phyloP scores from a whole-genome alignment of 768 basidiomycete species.

The Rossbeevera mucosa region DNA sequence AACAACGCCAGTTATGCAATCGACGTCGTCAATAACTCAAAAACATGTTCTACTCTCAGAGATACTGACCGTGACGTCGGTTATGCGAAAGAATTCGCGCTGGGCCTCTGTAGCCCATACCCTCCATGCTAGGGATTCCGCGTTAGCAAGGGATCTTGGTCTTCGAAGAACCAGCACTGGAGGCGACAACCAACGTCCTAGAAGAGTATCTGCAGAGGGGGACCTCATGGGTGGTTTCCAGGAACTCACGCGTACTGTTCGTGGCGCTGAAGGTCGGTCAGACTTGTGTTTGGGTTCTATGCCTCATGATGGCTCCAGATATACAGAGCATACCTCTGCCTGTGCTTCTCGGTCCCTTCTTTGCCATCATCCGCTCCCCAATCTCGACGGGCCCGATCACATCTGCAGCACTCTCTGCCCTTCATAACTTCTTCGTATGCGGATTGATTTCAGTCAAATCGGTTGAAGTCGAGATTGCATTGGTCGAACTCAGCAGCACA shows the following conservation, averaged over 20 bases:
- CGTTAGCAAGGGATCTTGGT: slow-evolving; percentile 70
- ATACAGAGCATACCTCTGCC: slow-evolving; percentile 53
- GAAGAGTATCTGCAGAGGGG: slow-evolving; percentile 61
- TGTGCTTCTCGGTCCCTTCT: slow-evolving; percentile 78
- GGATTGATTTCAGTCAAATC: slow-evolving; percentile 62
- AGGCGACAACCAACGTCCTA: slow-evolving; percentile 38
- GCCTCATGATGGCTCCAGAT: slow-evolving; percentile 43
- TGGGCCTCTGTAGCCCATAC: slow-evolving; percentile 80
- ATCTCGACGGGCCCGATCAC: slow-evolving; percentile 97
- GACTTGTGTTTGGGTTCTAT: slow-evolving; percentile 5
- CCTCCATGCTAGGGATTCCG: slow-evolving; percentile 57
- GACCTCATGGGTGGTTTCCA: slow-evolving; percentile 90
- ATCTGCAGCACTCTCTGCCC: slow-evolving; percentile 82
- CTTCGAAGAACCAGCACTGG: slow-evolving; percentile 57
- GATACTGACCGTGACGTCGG: slow-evolving; percentile 84
- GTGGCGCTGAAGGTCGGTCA: slow-evolving; percentile 59
- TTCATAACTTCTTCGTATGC: slow-evolving; percentile 85
- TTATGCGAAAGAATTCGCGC: slow-evolving; percentile 96
- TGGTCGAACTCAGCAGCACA: slow-evolving; percentile 81
- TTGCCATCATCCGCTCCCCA: slow-evolving; percentile 88
- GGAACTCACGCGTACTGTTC: slow-evolving; percentile 70
- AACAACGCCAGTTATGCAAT: slow-evolving; percentile 15
- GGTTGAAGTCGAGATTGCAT: slow-evolving; percentile 54
- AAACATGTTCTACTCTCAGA: slow-evolving; percentile 86
- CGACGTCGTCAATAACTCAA: slow-evolving; percentile 39